phyloP scores from a whole-genome alignment of 2,329 filamentous ascomycete species.

The Coleophoma crateriformis region DNA sequence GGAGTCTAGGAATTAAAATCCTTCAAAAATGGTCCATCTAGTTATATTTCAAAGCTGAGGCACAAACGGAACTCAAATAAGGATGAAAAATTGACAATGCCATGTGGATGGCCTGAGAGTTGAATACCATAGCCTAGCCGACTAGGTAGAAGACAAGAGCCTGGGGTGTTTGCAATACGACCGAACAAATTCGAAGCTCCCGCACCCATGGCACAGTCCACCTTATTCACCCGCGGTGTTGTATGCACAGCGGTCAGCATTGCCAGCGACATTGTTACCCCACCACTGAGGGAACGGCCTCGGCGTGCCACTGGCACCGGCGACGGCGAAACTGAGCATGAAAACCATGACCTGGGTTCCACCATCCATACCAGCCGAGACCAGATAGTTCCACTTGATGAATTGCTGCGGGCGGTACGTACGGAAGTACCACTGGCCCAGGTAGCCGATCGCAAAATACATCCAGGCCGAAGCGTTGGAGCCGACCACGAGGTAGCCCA shows the following conservation, averaged over 20 bases:
- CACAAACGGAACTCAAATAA: too few species aligned
- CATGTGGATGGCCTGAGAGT: too few species aligned
- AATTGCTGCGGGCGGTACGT: slow-evolving; percentile 20
- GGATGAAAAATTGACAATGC: too few species aligned
- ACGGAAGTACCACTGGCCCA: slow-evolving; percentile 30
- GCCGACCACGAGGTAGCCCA: slow-evolving; percentile 37
- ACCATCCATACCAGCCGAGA: slow-evolving; percentile 29
- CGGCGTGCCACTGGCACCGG: slow-evolving; percentile 30
- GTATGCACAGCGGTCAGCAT: not conserved
- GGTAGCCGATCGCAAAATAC: slow-evolving; percentile 30
- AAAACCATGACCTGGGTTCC: slow-evolving; percentile 33
- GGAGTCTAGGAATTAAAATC: too few species aligned
- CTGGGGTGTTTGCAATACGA: too few species aligned
- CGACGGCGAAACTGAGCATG: slow-evolving; percentile 31
- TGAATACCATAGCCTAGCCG: too few species aligned
- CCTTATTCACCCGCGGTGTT: not conserved
- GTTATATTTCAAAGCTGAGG: too few species aligned
- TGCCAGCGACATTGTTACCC: not conserved
- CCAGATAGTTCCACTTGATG: slow-evolving; percentile 32
- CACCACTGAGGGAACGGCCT: not conserved
- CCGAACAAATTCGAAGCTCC: too few species aligned
- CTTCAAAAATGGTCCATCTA: too few species aligned
- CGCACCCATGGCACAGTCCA: too few species aligned
- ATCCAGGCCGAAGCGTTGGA: slow-evolving; percentile 31
- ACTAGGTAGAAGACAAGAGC: too few species aligned